Percentiles rank a stretch among this genome's conserved stretches.
Conservation (phyloP, 2,329 filamentous ascomycete species). For the Penicillium hordei region DNA sequence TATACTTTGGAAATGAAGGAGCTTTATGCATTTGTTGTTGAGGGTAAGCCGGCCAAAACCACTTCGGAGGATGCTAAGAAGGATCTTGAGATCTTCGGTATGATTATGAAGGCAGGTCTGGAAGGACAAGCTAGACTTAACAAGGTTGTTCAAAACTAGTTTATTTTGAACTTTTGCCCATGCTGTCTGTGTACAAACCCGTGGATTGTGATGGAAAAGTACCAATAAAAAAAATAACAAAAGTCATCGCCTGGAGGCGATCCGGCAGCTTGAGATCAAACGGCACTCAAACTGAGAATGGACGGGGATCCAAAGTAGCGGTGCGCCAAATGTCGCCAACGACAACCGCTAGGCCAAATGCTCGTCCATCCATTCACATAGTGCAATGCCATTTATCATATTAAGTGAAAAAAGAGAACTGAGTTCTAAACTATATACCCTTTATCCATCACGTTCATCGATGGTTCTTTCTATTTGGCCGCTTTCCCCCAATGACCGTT, state of each 20-base stretch:
- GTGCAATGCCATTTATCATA: neutral
- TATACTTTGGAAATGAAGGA: conserved; percentile 47
- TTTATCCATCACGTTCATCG: neutral
- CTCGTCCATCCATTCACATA: neutral
- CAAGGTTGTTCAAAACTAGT: neutral
- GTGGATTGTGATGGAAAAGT: too few species aligned
- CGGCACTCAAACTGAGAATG: neutral
- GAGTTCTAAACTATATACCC: too few species aligned
- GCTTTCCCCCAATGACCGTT: neutral
- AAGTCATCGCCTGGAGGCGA: neutral
- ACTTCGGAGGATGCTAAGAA: conserved; percentile 43
- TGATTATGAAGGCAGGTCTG: conserved; percentile 41
- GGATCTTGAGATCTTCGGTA: conserved; percentile 43
- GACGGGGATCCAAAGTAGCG: neutral
- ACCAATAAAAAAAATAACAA: neutral
- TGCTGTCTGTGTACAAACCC: too few species aligned
- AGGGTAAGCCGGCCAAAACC: conserved; percentile 45
- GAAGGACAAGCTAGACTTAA: conserved; percentile 21
- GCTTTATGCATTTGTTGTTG: conserved; percentile 39
- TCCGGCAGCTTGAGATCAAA: neutral
- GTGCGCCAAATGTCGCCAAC: neutral
- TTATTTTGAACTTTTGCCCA: neutral
- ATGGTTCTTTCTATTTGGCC: neutral
- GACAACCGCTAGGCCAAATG: neutral
- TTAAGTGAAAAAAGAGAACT: neutral